Evolutionary conservation across 1,284 basidiomycete species (phyloP), one percentile per base, ranked within the genome.

Genomic region (Meripilus lineatus): DNA sequence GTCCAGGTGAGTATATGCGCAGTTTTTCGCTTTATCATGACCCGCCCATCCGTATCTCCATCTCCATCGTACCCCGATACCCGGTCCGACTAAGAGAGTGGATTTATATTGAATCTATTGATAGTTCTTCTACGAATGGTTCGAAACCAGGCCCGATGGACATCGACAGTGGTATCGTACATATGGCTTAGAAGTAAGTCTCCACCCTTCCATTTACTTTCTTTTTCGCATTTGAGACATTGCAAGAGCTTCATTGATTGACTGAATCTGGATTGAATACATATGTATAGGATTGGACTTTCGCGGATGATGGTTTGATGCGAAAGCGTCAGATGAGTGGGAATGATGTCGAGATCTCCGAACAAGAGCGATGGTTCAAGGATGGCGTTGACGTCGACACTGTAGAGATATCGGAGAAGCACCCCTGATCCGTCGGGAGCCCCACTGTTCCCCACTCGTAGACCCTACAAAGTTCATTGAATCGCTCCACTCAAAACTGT

Each of bases 51-150:
- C 28, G 10, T 18, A 7, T 6, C 36, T 13, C 36, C 13, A 22
- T n/a, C n/a, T n/a, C n/a, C n/a, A n/a, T n/a, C n/a, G n/a, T n/a
- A n/a, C n/a, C n/a, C n/a, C n/a, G n/a, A n/a, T 11, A 22, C 7
- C 13, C 7, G 10, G 38, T 11, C 14, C 11, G 37, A 21, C 23
- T 26, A 40, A 8, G 17, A 14, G 10, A 17, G 13, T 36, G 8
- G 18, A 13, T 20, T 10, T 20, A 17, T 36, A 20, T 20, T 36
- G 18, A 10, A n/a, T n/a, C n/a, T n/a, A n/a, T 7, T 13, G 54
- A 4, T 63, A 80, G 64, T 81, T 81, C 61, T 81, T 75, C 68
- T 81, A 81, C 58, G 79, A 83, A 57, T 78, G 70, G 61, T 71
- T 61, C 46, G 67, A 70, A 23, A 42, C 23, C 13, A 59, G 59